Evolutionary conservation across 345 rosid genomes (phyloP).

Genomic region (Cardamine chenopodiifolia): DNA sequence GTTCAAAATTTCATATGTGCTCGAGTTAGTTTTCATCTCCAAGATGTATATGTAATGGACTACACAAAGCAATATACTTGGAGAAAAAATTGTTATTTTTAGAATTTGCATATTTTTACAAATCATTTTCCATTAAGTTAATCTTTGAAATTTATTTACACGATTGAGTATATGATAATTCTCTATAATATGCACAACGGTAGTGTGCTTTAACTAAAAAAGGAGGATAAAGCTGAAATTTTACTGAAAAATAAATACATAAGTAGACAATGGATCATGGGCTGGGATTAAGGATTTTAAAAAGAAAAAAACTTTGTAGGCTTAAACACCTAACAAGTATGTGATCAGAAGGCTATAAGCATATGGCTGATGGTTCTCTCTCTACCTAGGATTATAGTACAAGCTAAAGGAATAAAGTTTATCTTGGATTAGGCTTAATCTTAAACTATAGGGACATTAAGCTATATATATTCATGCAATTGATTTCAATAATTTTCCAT

Average conservation of each 20-base stretch:
- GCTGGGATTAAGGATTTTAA: not conserved
- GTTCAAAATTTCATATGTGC: not conserved
- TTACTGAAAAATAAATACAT: not conserved
- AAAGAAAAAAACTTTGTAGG: not conserved
- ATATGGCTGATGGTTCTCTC: conserved; percentile 27
- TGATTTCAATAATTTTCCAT: conserved; percentile 23
- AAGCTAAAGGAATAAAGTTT: conserved; percentile 6
- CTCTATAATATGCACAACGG: not conserved
- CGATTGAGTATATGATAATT: not conserved
- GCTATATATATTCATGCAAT: not conserved
- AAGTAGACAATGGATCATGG: conserved; percentile 12
- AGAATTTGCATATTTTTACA: not conserved
- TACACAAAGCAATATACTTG: not conserved
- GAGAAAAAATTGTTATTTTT: not conserved
- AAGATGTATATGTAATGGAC: not conserved
- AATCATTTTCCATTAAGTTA: not conserved
- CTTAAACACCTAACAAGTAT: conserved; percentile 29
- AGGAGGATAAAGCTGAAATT: not conserved
- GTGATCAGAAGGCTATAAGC: conserved; percentile 35
- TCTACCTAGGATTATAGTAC: not conserved
- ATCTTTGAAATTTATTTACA: not conserved
- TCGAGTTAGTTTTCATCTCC: not conserved
- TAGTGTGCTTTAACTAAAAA: not conserved
- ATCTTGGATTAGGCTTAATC: conserved; percentile 6
- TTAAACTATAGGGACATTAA: not conserved